These are phyloP conservation scores for Volvox carteri DNA, from an alignment of 163 green algal genomes.

Conservation along the genomic window DNA sequence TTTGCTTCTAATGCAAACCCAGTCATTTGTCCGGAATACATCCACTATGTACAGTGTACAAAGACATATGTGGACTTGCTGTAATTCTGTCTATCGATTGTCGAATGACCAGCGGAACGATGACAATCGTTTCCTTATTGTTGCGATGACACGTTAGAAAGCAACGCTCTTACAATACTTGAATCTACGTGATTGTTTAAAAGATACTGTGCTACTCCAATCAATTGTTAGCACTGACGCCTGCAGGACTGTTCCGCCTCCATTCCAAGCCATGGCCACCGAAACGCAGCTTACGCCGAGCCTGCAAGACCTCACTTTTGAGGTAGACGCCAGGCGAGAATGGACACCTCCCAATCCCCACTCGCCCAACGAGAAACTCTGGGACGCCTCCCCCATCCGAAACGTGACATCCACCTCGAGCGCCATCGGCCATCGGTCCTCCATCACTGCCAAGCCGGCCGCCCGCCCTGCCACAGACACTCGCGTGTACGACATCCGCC, in stretches of 20 bases:
- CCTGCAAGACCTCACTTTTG: constrained; percentile 12
- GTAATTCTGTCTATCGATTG: neutral
- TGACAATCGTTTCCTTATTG: no score
- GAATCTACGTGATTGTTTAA: neutral
- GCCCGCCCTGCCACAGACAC: neutral
- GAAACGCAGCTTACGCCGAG: constrained; percentile 4
- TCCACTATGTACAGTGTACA: no score
- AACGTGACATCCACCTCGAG: neutral
- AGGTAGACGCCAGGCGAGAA: neutral
- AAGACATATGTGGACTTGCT: no score
- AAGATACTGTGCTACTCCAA: neutral
- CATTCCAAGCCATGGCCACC: neutral
- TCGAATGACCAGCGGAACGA: constrained; percentile 23
- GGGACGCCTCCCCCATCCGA: neutral
- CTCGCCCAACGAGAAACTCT: neutral
- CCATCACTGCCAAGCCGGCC: neutral
- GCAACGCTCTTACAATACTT: neutral
- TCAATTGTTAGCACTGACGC: neutral
- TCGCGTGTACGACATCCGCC: constrained; percentile 10
- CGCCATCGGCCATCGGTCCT: neutral
- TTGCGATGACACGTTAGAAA: neutral
- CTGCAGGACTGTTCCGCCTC: neutral
- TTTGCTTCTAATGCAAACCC: no score
- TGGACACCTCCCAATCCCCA: constrained; percentile 8
- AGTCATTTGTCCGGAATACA: no score